Evolutionary conservation across 2,329 filamentous ascomycete species (phyloP), one percentile per base, ranked within the genome.

Genomic region (Phaeomoniella chlamydospora): DNA sequence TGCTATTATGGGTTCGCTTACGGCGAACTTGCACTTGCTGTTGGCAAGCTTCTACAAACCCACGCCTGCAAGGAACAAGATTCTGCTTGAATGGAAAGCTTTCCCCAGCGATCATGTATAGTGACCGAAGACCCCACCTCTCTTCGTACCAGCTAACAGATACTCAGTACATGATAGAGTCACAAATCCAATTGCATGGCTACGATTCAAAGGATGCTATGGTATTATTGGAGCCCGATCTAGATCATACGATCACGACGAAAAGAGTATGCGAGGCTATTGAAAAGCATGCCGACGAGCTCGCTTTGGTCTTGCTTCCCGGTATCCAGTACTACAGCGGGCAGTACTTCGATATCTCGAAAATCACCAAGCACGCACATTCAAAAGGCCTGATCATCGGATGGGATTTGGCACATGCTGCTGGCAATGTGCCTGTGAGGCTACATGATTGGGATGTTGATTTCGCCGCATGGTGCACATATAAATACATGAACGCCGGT

Each of bases 241-340:
- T 44, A 6, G 57, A 58, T 5, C 56, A 57, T n/a, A 70, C 76
- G 40, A 67, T 93, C 34, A 67, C 71, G 1, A 92, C 80, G 0
- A 69, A 78, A 31, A 65, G 77, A 43, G 80, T 94, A 29, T 64
- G 88, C 6, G 65, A 70, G 5, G 64, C 73, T 3, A 92, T 94
- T 44, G 79, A 86, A 41, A 61, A 74, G 40, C 77, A 94, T 50
- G 80, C 79, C 32, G 67, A 74, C 1, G 71, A 72, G 4, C 77
- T 83, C 0, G 83, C 85, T 1, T 58, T 94, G 5, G 60, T 94
- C 1, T 70, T 94, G 3, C 72, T 94, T 0, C 84, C 86, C 0
- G 87, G 83, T 6, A 80, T 94, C 30, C 86, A 94, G 53, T 94
- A 86, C 63, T 94, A 92, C 60, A 90, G 80, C 1, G 86, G 86